Conservation (phyloP, 1,139 yeast species). For the Protomyces arabidopsidicola region DNA sequence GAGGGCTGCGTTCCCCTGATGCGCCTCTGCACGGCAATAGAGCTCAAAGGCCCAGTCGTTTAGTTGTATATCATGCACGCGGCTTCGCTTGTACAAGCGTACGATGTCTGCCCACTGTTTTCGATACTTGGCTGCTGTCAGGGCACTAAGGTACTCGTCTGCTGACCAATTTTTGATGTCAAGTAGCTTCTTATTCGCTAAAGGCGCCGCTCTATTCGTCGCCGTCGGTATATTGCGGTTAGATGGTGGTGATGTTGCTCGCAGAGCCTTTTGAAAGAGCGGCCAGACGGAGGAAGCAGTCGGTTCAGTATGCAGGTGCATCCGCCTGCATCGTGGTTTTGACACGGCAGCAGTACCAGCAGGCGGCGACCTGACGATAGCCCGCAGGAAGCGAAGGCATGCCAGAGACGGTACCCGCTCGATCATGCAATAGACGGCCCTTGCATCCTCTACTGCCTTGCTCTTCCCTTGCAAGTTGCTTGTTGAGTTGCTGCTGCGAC, state of each 20-base stretch:
- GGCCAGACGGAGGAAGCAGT: too few species aligned
- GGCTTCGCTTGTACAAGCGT: not conserved
- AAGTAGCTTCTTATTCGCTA: too few species aligned
- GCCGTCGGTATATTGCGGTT: not conserved
- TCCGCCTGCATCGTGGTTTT: too few species aligned
- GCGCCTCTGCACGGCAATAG: not conserved
- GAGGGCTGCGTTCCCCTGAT: not conserved
- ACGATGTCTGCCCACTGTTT: not conserved
- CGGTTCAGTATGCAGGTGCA: too few species aligned
- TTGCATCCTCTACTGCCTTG: not conserved
- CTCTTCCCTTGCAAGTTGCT: not conserved
- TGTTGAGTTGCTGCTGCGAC: not conserved
- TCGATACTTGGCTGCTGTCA: not conserved
- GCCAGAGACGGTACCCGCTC: not conserved
- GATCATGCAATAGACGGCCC: not conserved
- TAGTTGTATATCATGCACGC: too few species aligned
- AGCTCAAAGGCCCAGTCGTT: not conserved
- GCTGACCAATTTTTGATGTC: not conserved
- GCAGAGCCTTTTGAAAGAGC: too few species aligned
- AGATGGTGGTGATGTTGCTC: not conserved
- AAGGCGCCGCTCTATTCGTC: too few species aligned
- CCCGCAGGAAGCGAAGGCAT: not conserved
- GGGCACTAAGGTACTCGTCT: not conserved
- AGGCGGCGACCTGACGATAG: not conserved
- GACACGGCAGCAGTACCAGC: too few species aligned